Conservation (phyloP, 768 basidiomycete genomes). For the Mrakia blollopis region DNA sequence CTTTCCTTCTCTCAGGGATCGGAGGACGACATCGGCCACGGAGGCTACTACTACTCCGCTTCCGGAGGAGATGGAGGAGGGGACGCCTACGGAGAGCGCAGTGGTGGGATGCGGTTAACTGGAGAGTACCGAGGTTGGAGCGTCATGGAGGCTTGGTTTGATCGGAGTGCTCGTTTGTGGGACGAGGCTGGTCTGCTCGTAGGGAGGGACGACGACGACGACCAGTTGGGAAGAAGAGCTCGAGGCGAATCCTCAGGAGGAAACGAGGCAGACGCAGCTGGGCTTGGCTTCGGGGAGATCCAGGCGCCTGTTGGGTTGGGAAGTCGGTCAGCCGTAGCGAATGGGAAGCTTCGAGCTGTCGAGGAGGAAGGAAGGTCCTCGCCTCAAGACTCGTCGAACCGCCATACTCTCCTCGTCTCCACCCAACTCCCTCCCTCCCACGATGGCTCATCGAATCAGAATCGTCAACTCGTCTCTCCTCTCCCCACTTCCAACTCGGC, state of each 20-base stretch:
- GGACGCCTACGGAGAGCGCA: constrained; percentile 63
- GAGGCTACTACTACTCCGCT: constrained; percentile 41
- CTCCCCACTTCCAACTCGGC: neutral
- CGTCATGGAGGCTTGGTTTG: constrained; percentile 88
- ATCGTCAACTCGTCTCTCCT: constrained; percentile 10
- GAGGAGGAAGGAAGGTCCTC: constrained; percentile 7
- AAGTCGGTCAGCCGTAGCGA: neutral
- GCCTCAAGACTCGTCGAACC: neutral
- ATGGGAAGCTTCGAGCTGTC: constrained; percentile 6
- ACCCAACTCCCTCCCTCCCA: neutral
- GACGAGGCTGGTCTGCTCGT: constrained; percentile 61
- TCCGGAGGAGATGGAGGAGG: constrained; percentile 33
- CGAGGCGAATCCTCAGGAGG: neutral
- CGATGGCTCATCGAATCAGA: neutral
- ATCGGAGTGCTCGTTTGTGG: constrained; percentile 81
- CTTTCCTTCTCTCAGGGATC: constrained; percentile 7
- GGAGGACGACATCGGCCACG: constrained; percentile 45
- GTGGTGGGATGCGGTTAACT: constrained; percentile 65
- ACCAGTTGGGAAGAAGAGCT: neutral
- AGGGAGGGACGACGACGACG: constrained; percentile 9
- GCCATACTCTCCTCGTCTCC: neutral
- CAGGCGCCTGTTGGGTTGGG: neutral
- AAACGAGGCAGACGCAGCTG: neutral
- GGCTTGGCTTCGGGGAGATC: constrained; percentile 26
- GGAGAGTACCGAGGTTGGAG: constrained; percentile 91